Base-by-base conservation (phyloP, 2,329 filamentous ascomycete genomes). In the Alternaria brassicae region DNA sequence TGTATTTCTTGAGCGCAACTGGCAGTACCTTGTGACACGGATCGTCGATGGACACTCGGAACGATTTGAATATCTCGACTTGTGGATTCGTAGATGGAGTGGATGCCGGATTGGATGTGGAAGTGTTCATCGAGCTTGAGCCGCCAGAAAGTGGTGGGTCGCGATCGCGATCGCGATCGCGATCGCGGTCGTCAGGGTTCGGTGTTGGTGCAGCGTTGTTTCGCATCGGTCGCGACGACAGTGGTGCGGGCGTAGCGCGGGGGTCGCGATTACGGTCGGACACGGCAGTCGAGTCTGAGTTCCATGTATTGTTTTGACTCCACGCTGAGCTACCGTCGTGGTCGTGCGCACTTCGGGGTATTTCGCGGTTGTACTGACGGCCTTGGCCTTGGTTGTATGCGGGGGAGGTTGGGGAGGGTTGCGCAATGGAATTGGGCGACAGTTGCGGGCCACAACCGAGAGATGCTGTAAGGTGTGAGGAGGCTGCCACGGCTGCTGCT, bases 21-120 rank as follows among this genome's bases (percentile, higher is more conserved):
- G 95, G 95, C 2, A 99, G 84, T 27, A 99, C 95, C 77, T 97
- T 97, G 82, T 97, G 91, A 81, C 95, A 99, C 3, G 95, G 95
- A 73, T 99, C 95, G 69, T 99, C 95, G 86, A 98, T 96, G 75
- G 91, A 95, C 62, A 99, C 95, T 37, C 94, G 89, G 85, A 99
- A 99, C 1, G 92, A 96, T 78, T 99, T 99, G 88, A 98, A 98
- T 60, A 99, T 97, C 78, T 99, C 95, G 60, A 97, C 93, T 68
- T 83, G 81, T 10, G 81, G 81, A 61, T 83, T 83, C 53, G 76
- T 69, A 12, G 75, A 76, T 7, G 71, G 65, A 1, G 72, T 60
- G 51, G 66, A 61, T 28, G 67, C 45, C 34, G 71, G 63, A 21
- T 64, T 52, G 50, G 67, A 62, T n/a, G 71, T 53, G 55, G 68